These are phyloP conservation scores for Coemansia sp. DNA, from an alignment of 192 early-diverging fungal genomes.

Conservation along the genomic window DNA sequence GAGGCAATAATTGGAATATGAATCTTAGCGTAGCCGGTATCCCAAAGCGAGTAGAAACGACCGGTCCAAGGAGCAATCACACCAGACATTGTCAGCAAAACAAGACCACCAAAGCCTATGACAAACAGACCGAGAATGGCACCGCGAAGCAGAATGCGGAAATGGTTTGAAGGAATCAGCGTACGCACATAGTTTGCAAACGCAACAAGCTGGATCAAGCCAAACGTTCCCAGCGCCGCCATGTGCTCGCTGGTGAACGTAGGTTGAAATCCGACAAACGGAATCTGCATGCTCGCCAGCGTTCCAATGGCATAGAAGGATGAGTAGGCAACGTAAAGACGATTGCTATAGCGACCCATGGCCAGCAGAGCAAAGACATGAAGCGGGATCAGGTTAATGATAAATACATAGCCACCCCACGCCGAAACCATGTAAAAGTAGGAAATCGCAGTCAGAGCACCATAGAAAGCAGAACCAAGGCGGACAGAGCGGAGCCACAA, in stretches of 20 bases:
- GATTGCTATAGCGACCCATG: conserved; percentile 94
- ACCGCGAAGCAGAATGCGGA: conserved; percentile 74
- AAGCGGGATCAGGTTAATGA: conserved; percentile 97
- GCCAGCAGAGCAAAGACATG: conserved; percentile 91
- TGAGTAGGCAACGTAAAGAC: conserved; percentile 95
- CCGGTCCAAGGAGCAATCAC: conserved; percentile 98
- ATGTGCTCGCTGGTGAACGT: conserved; percentile 97
- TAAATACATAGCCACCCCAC: conserved; percentile 99
- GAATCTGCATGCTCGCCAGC: conserved; percentile 96
- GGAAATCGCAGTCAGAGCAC: conserved; percentile 79
- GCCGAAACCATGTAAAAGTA: conserved; percentile 99
- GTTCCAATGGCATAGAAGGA: conserved; percentile 98
- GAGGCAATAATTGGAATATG: conserved; percentile 99
- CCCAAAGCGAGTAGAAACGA: conserved; percentile 99
- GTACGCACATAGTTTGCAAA: conserved; percentile 84
- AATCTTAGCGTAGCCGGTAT: conserved; percentile 99
- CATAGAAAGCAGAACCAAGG: conserved; percentile 90
- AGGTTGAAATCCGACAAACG: conserved; percentile 99
- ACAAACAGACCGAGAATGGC: conserved; percentile 59
- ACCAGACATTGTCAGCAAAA: conserved; percentile 74
- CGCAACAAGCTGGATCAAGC: conserved; percentile 91
- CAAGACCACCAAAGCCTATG: conserved; percentile 61
- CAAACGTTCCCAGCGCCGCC: conserved; percentile 98
- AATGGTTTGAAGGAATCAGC: conserved; percentile 79
- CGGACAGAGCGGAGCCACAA: conserved; percentile 97